Conservation (phyloP, 192 early-diverging fungal genomes). For the Mortierella claussenii region DNA sequence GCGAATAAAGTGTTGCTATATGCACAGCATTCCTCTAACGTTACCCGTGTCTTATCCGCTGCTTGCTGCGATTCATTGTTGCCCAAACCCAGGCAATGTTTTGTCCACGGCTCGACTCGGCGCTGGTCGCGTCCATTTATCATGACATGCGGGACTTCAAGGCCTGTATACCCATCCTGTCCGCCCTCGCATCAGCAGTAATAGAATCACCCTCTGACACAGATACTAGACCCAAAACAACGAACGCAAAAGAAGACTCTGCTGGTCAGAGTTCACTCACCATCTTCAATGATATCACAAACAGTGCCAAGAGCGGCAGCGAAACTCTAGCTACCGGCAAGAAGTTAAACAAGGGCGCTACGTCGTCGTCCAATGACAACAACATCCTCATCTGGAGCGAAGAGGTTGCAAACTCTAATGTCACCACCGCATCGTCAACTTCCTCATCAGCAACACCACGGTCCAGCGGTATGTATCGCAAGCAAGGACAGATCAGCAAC, state of each 20-base stretch:
- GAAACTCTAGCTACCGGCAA: background rate
- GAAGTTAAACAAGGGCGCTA: background rate
- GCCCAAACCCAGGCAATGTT: slow-evolving; percentile 56
- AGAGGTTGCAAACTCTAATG: slow-evolving; percentile 36
- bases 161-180: slow-evolving; percentile 29
- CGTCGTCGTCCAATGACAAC: slow-evolving; percentile 9
- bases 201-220: background rate
- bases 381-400: slow-evolving; percentile 48
- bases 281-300: slow-evolving; percentile 5
- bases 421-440: background rate
- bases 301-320: background rate
- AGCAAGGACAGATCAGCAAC: slow-evolving; percentile 23
- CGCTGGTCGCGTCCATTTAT: slow-evolving; percentile 49
- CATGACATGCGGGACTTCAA: slow-evolving; percentile 43
- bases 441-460: background rate
- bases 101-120: slow-evolving; percentile 46
- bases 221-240: background rate
- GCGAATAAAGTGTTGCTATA: no score
- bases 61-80: no score
- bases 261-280: background rate
- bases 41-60: no score
- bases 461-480: slow-evolving; percentile 12
- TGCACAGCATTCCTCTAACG: no score
- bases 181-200: slow-evolving; percentile 25
- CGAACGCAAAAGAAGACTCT: background rate